Percentiles rank a stretch among this genome's conserved stretches.
These are phyloP conservation scores for Heritiera littoralis DNA, from an alignment of 345 rosid genomes.

Conservation along the genomic window DNA sequence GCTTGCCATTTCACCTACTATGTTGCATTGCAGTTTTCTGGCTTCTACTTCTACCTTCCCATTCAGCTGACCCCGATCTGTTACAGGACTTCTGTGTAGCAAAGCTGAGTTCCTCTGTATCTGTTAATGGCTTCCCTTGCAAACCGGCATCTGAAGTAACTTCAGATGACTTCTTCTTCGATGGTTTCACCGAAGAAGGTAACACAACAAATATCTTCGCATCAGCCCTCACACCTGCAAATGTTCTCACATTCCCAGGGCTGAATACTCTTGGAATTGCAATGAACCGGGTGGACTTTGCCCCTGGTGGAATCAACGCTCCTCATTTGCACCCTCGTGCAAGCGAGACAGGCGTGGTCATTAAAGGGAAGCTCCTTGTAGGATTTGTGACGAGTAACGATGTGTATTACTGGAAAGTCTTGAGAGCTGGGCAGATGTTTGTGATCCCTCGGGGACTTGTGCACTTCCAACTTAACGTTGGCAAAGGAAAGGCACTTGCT, in stretches of 20 bases:
- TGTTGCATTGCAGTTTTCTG: slow-evolving; percentile 29
- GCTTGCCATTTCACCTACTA: slow-evolving; percentile 13
- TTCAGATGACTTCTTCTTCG: slow-evolving; percentile 68
- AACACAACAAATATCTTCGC: slow-evolving; percentile 52
- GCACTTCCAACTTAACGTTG: slow-evolving; percentile 77
- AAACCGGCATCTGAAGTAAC: slow-evolving; percentile 47
- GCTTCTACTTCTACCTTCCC: slow-evolving; percentile 41
- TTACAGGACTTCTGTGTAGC: slow-evolving; percentile 78
- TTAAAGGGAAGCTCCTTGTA: slow-evolving; percentile 60
- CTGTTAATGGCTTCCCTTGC: slow-evolving; percentile 78
- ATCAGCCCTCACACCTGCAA: slow-evolving; percentile 31
- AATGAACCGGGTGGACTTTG: slow-evolving; percentile 68
- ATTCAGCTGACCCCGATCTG: slow-evolving; percentile 54
- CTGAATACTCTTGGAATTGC: slow-evolving; percentile 66
- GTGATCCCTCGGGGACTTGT: slow-evolving; percentile 63
- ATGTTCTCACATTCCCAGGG: slow-evolving; percentile 61
- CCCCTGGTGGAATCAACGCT: slow-evolving; percentile 60
- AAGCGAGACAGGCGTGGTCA: slow-evolving; percentile 50
- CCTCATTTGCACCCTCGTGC: slow-evolving; percentile 79
- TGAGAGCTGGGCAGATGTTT: slow-evolving; percentile 54
- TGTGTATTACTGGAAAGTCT: slow-evolving; percentile 47
- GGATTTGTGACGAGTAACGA: slow-evolving; percentile 50
- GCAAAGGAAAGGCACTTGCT: slow-evolving; percentile 29
- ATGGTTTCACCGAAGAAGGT: slow-evolving; percentile 48
- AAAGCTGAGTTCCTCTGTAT: slow-evolving; percentile 36